Percentiles rank a stretch among this genome's conserved stretches.
phyloP scores from a whole-genome alignment of 495 filamentous ascomycete genomes.

The Trichoderma orchidacearum region DNA sequence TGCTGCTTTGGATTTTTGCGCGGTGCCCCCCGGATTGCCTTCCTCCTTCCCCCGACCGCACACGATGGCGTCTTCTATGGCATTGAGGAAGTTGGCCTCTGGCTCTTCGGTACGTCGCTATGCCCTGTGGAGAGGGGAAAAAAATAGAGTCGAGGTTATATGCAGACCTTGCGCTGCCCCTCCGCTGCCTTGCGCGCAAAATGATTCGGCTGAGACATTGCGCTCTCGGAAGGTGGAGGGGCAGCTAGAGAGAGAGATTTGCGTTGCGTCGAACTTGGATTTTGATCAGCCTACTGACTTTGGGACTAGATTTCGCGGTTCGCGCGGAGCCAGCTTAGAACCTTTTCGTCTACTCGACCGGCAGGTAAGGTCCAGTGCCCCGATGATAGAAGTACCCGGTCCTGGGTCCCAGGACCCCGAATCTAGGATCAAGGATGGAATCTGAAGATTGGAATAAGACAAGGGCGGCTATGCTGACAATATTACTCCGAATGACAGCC shows the following conservation, averaged over 20 bases:
- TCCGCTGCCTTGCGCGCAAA: not conserved
- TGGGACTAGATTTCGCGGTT: slow-evolving; percentile 31
- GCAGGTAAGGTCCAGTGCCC: slow-evolving; percentile 44
- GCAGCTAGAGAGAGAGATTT: not conserved
- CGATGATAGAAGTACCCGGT: slow-evolving; percentile 5
- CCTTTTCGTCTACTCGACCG: slow-evolving; percentile 76
- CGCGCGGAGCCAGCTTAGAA: slow-evolving; percentile 41
- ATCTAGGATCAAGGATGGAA: not conserved
- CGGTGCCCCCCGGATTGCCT: not conserved
- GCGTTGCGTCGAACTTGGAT: too few species aligned
- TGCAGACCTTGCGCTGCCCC: not conserved
- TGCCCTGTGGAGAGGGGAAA: too few species aligned
- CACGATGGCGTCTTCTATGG: slow-evolving; percentile 39
- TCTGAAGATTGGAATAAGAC: not conserved
- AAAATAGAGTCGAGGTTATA: too few species aligned
- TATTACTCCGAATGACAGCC: slow-evolving; percentile 11
- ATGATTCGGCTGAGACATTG: slow-evolving; percentile 12
- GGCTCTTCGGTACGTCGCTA: slow-evolving; percentile 26
- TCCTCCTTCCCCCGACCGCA: too few species aligned
- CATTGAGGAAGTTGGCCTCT: slow-evolving; percentile 30
- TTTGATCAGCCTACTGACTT: not conserved
- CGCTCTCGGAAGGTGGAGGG: too few species aligned
- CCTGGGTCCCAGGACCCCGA: too few species aligned
- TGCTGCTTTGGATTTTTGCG: not conserved
- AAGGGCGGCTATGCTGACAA: not conserved